A percentile compares a stretch with the other conserved stretches of the same genome.
phyloP scores from a whole-genome alignment of 202 grass and related monocot genomes.

The Alloteropsis angusta region DNA sequence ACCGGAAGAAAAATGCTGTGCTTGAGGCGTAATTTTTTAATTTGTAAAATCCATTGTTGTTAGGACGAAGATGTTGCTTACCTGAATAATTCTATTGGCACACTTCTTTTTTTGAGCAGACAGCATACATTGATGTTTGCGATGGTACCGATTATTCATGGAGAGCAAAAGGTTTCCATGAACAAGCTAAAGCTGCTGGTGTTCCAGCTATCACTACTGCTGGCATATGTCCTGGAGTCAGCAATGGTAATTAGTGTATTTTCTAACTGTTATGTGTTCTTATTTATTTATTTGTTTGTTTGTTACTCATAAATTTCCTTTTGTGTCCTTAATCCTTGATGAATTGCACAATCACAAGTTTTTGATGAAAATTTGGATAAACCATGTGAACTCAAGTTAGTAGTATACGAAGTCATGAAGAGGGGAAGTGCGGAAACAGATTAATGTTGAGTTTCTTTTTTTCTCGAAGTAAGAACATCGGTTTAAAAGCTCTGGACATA shows the following conservation, averaged over 20 bases:
- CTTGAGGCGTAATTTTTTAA: not conserved
- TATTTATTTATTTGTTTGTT: not conserved
- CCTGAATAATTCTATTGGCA: not conserved
- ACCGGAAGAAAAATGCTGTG: not conserved
- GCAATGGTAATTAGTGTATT: slow-evolving; percentile 45
- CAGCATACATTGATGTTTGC: slow-evolving; percentile 84
- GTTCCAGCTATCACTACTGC: slow-evolving; percentile 84
- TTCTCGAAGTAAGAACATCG: not conserved
- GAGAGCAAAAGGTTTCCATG: slow-evolving; percentile 72
- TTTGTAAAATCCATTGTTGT: too few relatives aligned
- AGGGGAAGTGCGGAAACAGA: not conserved
- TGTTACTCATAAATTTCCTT: not conserved
- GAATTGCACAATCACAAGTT: not conserved
- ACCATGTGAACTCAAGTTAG: not conserved
- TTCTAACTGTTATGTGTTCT: too few relatives aligned
- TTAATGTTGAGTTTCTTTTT: too few relatives aligned
- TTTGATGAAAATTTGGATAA: not conserved
- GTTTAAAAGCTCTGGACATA: not conserved
- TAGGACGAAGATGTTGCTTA: not conserved
- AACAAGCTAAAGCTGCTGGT: slow-evolving; percentile 61
- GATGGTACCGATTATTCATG: slow-evolving; percentile 64
- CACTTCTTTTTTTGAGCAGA: slow-evolving; percentile 36
- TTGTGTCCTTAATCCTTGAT: not conserved
- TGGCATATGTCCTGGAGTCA: slow-evolving; percentile 94
- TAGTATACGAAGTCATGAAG: not conserved